Percentiles rank a stretch among this genome's conserved stretches.
Evolutionary conservation across 163 green algal species (phyloP).

Genomic region (Smithsoniella earleae): DNA sequence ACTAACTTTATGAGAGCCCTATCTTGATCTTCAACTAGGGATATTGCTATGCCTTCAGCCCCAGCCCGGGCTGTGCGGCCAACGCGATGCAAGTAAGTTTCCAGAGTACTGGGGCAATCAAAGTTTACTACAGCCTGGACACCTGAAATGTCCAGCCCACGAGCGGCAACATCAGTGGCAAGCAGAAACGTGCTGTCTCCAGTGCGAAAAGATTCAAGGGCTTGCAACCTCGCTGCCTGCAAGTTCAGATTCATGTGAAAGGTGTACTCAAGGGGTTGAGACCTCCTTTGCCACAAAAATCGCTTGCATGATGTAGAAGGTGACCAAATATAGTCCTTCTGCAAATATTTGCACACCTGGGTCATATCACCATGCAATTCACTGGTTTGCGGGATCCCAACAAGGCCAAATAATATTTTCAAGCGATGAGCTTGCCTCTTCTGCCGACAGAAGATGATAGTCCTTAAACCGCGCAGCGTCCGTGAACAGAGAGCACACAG

Average conservation of each 20-base stretch:
- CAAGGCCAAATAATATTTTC: constrained; percentile 92
- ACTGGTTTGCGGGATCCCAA: constrained; percentile 57
- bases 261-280: no score
- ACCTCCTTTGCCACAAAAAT: no score
- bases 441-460: constrained; percentile 84
- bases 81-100: constrained; percentile 54
- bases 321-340: no score
- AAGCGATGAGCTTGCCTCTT: constrained; percentile 82
- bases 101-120: constrained; percentile 69
- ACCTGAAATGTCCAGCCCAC: constrained; percentile 92
- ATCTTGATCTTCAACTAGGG: constrained; percentile 76
- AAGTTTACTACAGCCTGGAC: constrained; percentile 90
- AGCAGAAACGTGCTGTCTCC: constrained; percentile 74
- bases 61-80: constrained; percentile 89
- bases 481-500: constrained; percentile 73
- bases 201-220: constrained; percentile 71
- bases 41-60: constrained; percentile 64
- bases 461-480: constrained; percentile 56
- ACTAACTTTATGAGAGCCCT: constrained; percentile 79
- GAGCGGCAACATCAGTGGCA: constrained; percentile 92
- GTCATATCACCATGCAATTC: constrained; percentile 98
- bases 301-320: no score
- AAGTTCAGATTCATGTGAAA: no score
- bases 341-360: constrained; percentile 39
- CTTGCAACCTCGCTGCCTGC: constrained; percentile 78